A percentile compares a stretch with the other conserved stretches of the same genome.
Conservation (phyloP, 2,329 filamentous ascomycete species). For the Ophiostoma quercus region DNA sequence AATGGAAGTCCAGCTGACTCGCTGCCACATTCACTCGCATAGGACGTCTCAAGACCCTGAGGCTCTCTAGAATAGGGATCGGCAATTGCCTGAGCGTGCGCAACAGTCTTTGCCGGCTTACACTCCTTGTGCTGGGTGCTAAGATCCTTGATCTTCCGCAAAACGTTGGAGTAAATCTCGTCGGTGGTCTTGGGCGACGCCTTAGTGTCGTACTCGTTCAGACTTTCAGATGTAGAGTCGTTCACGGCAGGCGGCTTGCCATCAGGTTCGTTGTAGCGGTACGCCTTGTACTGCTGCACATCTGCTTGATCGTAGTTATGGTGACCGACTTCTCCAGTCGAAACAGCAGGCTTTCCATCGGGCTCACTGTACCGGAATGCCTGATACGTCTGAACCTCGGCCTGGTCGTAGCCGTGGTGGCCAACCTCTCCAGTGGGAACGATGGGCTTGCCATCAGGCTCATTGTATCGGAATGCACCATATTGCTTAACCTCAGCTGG, state of each 20-base stretch:
- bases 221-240: conserved; percentile 36
- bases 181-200: conserved; percentile 28
- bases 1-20: conserved; percentile 35
- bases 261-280: conserved; percentile 35
- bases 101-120: conserved; percentile 26
- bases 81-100: conserved; percentile 14
- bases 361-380: conserved; percentile 28
- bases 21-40: conserved; percentile 41
- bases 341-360: conserved; percentile 30
- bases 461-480: conserved; percentile 32
- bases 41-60: conserved; percentile 47
- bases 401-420: conserved; percentile 21
- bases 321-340: conserved; percentile 29
- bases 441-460: conserved; percentile 30
- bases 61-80: conserved; percentile 41
- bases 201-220: conserved; percentile 37
- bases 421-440: conserved; percentile 29
- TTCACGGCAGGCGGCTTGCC: conserved; percentile 26
- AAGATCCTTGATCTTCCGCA: conserved; percentile 25
- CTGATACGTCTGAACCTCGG: conserved; percentile 27
- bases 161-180: conserved; percentile 31
- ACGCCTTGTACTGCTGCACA: conserved; percentile 31
- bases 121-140: conserved; percentile 16
- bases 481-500: conserved; percentile 26
- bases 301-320: conserved; percentile 24